These are phyloP conservation scores for Flaveria bidentis DNA, from an alignment of 129 eudicot genomes.

Conservation along the genomic window DNA sequence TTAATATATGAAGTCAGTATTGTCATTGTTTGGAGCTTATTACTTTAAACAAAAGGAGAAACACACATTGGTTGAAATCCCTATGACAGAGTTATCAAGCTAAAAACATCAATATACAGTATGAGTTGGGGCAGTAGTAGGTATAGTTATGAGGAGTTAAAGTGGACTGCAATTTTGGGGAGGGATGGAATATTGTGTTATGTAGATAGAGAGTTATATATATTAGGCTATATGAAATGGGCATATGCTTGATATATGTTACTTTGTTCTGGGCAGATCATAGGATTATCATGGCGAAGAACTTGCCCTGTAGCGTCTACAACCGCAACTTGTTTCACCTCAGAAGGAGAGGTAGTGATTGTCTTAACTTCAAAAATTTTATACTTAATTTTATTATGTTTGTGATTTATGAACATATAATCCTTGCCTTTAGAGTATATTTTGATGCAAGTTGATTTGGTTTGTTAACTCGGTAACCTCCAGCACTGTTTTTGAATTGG, in stretches of 20 bases:
- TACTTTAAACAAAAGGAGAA: neutral
- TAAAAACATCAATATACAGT: neutral
- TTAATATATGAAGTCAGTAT: neutral
- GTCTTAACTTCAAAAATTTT: neutral
- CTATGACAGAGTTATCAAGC: neutral
- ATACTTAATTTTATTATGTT: slow-evolving; percentile 12
- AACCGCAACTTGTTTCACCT: slow-evolving; percentile 32
- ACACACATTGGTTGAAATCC: neutral
- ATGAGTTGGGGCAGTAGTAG: neutral
- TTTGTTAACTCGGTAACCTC: slow-evolving; percentile 13
- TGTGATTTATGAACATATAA: neutral
- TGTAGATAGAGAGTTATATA: slow-evolving; percentile 3
- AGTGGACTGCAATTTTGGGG: neutral
- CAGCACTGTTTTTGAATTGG: neutral
- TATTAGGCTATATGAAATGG: slow-evolving; percentile 1
- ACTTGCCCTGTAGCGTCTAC: slow-evolving; percentile 38
- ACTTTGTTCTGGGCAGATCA: slow-evolving; percentile 40
- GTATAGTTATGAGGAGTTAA: neutral
- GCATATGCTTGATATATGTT: slow-evolving; percentile 10
- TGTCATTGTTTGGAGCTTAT: neutral
- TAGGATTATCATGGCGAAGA: slow-evolving; percentile 47
- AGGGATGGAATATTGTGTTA: slow-evolving; percentile 6
- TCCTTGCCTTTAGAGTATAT: neutral
- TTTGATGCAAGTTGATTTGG: slow-evolving; percentile 16
- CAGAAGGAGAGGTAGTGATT: slow-evolving; percentile 56